phyloP scores from a whole-genome alignment of 139 green algal species.

The Auxenochlorella pyrenoidosa region DNA sequence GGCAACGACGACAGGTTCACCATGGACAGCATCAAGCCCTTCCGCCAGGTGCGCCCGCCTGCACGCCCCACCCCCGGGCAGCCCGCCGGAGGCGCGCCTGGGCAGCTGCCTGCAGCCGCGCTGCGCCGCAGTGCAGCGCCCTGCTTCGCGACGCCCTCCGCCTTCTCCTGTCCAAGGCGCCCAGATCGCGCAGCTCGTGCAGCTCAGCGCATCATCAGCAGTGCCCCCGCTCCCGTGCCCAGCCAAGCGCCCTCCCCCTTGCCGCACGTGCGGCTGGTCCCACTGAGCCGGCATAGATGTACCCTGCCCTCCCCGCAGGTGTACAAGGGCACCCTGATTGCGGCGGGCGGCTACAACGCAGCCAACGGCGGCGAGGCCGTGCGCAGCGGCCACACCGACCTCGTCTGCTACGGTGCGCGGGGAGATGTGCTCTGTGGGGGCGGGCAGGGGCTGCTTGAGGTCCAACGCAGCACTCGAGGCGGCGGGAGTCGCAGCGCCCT shows the following conservation, averaged over 20 bases:
- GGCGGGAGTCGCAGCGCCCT: too few relatives aligned
- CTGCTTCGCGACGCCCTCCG: too few relatives aligned
- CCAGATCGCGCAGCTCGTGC: too few relatives aligned
- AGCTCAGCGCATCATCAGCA: too few relatives aligned
- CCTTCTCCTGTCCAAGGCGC: too few relatives aligned
- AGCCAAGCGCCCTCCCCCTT: not conserved
- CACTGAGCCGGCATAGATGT: not conserved
- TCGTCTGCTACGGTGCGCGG: constrained; percentile 17
- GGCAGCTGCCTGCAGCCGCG: not conserved
- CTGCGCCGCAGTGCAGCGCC: too few relatives aligned
- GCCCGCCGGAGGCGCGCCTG: too few relatives aligned
- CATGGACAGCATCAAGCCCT: constrained; percentile 58
- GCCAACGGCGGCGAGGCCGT: constrained; percentile 59
- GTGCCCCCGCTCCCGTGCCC: too few relatives aligned
- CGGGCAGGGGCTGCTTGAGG: not conserved
- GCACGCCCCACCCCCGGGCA: too few relatives aligned
- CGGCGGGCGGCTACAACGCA: constrained; percentile 71
- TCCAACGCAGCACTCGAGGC: too few relatives aligned
- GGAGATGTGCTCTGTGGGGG: not conserved
- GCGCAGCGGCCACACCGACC: constrained; percentile 6
- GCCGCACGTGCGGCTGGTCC: not conserved
- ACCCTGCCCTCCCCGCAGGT: not conserved
- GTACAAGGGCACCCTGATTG: constrained; percentile 70
- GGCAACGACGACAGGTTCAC: constrained; percentile 30
- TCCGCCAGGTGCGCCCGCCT: constrained; percentile 47